phyloP scores from a whole-genome alignment of 148 eudicot genomes.

The Persicaria tinctoria region DNA sequence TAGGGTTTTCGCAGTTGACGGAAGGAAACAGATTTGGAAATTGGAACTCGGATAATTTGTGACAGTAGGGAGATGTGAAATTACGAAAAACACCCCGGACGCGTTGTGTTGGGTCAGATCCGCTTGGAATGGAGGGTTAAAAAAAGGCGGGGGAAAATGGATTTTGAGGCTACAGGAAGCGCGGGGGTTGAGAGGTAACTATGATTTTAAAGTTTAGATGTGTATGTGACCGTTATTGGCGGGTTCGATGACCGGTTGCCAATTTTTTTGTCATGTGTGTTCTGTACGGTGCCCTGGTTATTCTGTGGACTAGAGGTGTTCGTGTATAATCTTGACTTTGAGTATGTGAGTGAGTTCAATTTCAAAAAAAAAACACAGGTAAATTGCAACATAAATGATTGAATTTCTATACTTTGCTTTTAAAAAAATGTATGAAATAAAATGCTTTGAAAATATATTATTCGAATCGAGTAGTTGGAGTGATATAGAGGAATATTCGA shows the following conservation, averaged over 20 bases:
- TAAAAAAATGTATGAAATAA: not conserved
- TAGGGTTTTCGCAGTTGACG: not conserved
- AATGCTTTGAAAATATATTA: not conserved
- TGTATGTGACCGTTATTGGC: not conserved
- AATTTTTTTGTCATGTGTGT: not conserved
- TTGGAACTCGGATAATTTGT: not conserved
- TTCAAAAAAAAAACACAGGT: no score
- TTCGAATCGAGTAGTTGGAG: not conserved
- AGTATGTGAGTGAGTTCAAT: no score
- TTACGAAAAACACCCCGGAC: not conserved
- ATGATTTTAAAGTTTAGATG: not conserved
- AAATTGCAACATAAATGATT: no score
- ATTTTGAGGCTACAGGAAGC: not conserved
- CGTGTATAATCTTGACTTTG: not conserved
- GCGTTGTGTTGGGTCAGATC: not conserved
- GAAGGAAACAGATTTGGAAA: not conserved
- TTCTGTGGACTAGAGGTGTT: not conserved
- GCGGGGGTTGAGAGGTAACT: no score
- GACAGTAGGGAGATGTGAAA: not conserved
- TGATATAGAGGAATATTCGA: not conserved
- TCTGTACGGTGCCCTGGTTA: not conserved
- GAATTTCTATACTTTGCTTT: no score
- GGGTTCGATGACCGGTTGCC: not conserved
- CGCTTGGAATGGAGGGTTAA: not conserved
- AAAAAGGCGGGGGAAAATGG: conserved; percentile 5